These are phyloP conservation scores for Penicillium aurantiogriseum DNA, from an alignment of 2,329 filamentous ascomycete species.

Conservation along the genomic window DNA sequence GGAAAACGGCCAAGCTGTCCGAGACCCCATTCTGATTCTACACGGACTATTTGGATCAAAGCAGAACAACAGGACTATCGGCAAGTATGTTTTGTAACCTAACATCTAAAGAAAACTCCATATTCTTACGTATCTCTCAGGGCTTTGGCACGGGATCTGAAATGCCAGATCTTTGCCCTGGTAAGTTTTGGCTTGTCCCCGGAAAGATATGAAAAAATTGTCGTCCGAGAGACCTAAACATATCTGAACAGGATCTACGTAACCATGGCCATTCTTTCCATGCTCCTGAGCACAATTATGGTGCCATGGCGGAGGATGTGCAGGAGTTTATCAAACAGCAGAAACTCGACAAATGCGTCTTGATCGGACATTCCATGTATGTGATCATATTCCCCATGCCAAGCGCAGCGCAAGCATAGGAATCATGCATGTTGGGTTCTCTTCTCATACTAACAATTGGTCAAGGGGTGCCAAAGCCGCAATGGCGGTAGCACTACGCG, in stretches of 20 bases:
- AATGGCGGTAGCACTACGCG: constrained; percentile 77
- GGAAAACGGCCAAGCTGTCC: constrained; percentile 31
- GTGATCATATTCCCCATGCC: constrained; percentile 20
- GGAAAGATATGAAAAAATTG: background rate
- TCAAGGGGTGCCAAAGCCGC: constrained; percentile 83
- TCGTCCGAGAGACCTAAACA: constrained; percentile 1
- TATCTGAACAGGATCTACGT: constrained; percentile 66
- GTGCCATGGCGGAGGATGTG: constrained; percentile 78
- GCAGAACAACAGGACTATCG: constrained; percentile 90
- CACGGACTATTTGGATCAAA: constrained; percentile 94
- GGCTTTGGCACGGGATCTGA: constrained; percentile 75
- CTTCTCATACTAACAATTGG: constrained; percentile 2
- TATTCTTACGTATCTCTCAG: constrained; percentile 34
- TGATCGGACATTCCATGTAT: constrained; percentile 94
- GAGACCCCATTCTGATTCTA: constrained; percentile 75
- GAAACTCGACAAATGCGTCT: constrained; percentile 64
- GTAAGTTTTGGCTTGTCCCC: constrained; percentile 48
- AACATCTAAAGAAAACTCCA: no score
- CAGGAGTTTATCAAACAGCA: constrained; percentile 73
- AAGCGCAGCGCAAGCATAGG: background rate
- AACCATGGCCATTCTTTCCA: constrained; percentile 94
- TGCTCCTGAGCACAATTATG: constrained; percentile 71
- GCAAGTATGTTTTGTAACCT: constrained; percentile 65
- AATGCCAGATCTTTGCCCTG: constrained; percentile 76
- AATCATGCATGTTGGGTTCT: background rate